Percentiles rank a stretch among this genome's conserved stretches.
phyloP scores from a whole-genome alignment of 179 eudicot genomes.

The Amaranthus tricolor region DNA sequence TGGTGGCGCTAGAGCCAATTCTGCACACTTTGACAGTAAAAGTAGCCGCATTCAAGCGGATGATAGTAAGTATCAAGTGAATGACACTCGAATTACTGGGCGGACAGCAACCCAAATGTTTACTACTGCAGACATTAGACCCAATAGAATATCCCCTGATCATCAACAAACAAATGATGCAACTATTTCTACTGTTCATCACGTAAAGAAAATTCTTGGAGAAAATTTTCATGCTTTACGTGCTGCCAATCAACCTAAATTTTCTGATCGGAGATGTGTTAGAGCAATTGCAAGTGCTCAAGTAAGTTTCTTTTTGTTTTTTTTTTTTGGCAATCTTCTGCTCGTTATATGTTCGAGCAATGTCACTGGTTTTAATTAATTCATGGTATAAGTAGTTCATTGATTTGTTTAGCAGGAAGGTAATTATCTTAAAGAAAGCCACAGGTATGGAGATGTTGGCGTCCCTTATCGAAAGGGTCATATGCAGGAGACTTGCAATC shows the following conservation, averaged over 20 bases:
- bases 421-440: slow-evolving; percentile 28
- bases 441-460: slow-evolving; percentile 10
- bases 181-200: slow-evolving; percentile 29
- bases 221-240: slow-evolving; percentile 36
- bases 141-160: slow-evolving; percentile 38
- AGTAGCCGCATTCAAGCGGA: slow-evolving; percentile 49
- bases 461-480: slow-evolving; percentile 8
- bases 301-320: slow-evolving; percentile 21
- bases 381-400: not conserved
- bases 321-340: not conserved
- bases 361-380: slow-evolving; percentile 6
- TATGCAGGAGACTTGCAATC: slow-evolving; percentile 27
- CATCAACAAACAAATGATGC: slow-evolving; percentile 19
- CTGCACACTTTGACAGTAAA: slow-evolving; percentile 42
- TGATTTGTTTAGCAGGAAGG: slow-evolving; percentile 25
- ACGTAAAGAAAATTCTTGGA: slow-evolving; percentile 47
- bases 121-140: slow-evolving; percentile 38
- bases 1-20: slow-evolving; percentile 27
- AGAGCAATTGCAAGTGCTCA: slow-evolving; percentile 9
- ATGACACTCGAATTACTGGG: slow-evolving; percentile 37
- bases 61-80: slow-evolving; percentile 46
- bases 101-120: slow-evolving; percentile 45
- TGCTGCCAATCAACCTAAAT: slow-evolving; percentile 38
- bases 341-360: not conserved
- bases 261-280: slow-evolving; percentile 24